Conservation (phyloP, 331 rosid genomes). For the Rhamnella rubrinervis region DNA sequence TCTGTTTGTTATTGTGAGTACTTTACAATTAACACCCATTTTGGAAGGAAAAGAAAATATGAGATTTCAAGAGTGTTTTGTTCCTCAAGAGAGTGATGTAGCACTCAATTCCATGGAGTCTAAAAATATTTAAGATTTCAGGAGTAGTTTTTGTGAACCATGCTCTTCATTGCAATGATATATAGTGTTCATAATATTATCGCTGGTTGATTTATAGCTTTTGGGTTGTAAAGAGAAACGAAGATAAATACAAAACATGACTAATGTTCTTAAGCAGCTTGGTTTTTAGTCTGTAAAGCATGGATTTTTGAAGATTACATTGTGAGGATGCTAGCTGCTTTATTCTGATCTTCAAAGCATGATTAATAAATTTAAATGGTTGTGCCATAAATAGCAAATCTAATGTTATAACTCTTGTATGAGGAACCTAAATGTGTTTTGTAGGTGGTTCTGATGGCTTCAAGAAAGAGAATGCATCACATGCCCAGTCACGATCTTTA, state of each 20-base stretch:
- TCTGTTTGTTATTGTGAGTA: neutral
- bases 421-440: conserved; percentile 32
- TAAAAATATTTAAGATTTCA: neutral
- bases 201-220: neutral
- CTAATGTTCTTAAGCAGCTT: neutral
- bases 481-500: conserved; percentile 26
- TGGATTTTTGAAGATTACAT: neutral
- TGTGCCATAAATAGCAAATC: neutral
- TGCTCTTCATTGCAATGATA: conserved; percentile 3
- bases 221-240: neutral
- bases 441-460: conserved; percentile 43
- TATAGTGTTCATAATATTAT: neutral
- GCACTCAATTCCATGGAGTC: neutral
- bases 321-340: too few relatives aligned
- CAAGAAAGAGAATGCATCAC: conserved; percentile 37
- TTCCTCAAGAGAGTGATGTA: too few relatives aligned
- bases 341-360: neutral
- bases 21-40: neutral
- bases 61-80: neutral
- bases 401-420: neutral
- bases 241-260: neutral
- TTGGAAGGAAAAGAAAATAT: neutral
- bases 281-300: neutral
- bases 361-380: neutral
- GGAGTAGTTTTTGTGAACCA: neutral